phyloP scores from a whole-genome alignment of 2,329 filamentous ascomycete genomes.

The Cercospora berteroae region DNA sequence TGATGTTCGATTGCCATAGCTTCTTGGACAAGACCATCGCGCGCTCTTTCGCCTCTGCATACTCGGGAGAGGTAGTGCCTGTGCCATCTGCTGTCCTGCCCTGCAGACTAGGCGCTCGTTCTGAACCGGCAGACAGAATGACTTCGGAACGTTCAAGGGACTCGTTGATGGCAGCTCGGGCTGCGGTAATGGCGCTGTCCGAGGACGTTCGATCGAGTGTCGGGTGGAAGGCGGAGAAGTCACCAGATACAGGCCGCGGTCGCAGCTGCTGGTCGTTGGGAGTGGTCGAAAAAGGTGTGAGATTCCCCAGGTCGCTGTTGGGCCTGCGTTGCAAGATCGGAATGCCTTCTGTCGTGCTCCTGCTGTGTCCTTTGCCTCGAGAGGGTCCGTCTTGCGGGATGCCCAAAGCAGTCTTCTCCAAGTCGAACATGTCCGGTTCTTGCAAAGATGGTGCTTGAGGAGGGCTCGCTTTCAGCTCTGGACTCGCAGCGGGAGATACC shows the following conservation, averaged over 20 bases:
- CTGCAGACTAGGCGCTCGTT: constrained; percentile 27
- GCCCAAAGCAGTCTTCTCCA: constrained; percentile 48
- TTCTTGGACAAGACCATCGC: constrained; percentile 83
- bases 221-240: constrained; percentile 21
- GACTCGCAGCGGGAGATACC: constrained; percentile 84
- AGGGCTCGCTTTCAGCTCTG: constrained; percentile 58
- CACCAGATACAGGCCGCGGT: constrained; percentile 23
- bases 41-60: constrained; percentile 74
- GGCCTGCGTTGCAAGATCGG: constrained; percentile 36
- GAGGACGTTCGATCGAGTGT: constrained; percentile 51
- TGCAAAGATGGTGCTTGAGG: constrained; percentile 51
- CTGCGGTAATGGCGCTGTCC: constrained; percentile 53
- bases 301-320: constrained; percentile 48
- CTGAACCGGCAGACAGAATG: constrained; percentile 17
- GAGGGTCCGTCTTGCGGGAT: constrained; percentile 2
- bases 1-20: constrained; percentile 85
- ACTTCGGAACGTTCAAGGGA: constrained; percentile 34
- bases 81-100: constrained; percentile 14
- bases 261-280: constrained; percentile 14
- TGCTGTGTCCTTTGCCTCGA: constrained; percentile 24
- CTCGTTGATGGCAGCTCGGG: constrained; percentile 41
- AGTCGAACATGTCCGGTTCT: constrained; percentile 68
- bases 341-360: constrained; percentile 32
- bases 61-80: constrained; percentile 69
- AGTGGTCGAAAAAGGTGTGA: constrained; percentile 31